Conservation (phyloP, 2,329 filamentous ascomycete species). For the Talaromyces sp. region DNA sequence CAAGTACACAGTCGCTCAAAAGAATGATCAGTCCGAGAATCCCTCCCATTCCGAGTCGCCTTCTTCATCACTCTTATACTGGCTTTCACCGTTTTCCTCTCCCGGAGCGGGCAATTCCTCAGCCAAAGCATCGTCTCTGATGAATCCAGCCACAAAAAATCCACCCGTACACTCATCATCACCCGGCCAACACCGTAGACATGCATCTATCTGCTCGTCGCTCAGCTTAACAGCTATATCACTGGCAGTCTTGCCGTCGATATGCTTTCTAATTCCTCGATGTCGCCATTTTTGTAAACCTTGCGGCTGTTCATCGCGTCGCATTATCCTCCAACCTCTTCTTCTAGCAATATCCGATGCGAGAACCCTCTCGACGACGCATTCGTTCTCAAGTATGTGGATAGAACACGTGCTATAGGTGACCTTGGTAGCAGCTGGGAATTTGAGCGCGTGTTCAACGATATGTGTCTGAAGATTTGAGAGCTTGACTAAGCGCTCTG, state of each 20-base stretch:
- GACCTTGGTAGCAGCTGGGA: slow-evolving; percentile 70
- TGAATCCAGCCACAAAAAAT: slow-evolving; percentile 90
- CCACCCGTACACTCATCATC: slow-evolving; percentile 85
- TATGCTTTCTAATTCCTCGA: slow-evolving; percentile 54
- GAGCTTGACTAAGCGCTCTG: slow-evolving; percentile 66
- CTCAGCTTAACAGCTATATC: slow-evolving; percentile 32
- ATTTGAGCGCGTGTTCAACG: slow-evolving; percentile 77
- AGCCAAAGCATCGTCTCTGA: slow-evolving; percentile 55
- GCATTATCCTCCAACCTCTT: slow-evolving; percentile 74
- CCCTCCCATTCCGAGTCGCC: slow-evolving; percentile 45
- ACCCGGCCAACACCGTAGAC: slow-evolving; percentile 76
- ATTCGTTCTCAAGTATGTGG: slow-evolving; percentile 83
- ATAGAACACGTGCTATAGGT: slow-evolving; percentile 95
- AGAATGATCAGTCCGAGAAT: slow-evolving; percentile 36
- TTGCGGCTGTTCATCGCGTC: slow-evolving; percentile 66
- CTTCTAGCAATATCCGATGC: slow-evolving; percentile 62
- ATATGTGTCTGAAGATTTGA: slow-evolving; percentile 79
- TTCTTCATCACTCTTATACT: slow-evolving; percentile 24
- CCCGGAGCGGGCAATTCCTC: slow-evolving; percentile 19
- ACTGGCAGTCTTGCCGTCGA: slow-evolving; percentile 3
- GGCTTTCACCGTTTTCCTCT: slow-evolving; percentile 10
- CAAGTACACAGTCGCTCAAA: too few relatives aligned
- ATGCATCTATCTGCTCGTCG: slow-evolving; percentile 61
- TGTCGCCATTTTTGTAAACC: slow-evolving; percentile 75
- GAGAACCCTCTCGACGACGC: slow-evolving; percentile 72